phyloP scores from a whole-genome alignment of 2,329 filamentous ascomycete species.

The Ceratocystis alfenasii region DNA sequence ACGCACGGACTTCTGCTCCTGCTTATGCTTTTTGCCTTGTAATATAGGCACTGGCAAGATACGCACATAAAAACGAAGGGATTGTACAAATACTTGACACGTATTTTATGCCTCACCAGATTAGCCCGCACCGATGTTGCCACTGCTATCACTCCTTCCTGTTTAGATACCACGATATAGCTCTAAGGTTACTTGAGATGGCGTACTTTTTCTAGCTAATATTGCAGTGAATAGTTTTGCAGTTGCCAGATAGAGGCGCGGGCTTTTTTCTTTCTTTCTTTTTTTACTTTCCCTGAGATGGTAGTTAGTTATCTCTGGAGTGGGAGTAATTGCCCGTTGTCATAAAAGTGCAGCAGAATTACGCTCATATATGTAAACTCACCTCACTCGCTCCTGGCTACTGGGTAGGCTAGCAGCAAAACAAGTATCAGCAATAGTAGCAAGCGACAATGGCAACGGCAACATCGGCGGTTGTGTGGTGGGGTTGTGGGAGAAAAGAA shows the following conservation, averaged over 20 bases:
- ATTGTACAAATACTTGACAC: background rate
- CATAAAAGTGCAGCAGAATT: background rate
- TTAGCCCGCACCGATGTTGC: background rate
- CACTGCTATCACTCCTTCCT: conserved; percentile 4
- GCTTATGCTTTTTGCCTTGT: background rate
- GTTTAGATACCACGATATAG: background rate
- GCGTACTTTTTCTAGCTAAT: background rate
- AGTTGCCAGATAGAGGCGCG: background rate
- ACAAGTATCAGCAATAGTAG: background rate
- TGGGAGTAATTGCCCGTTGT: background rate
- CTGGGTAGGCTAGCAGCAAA: background rate
- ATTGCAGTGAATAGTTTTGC: background rate
- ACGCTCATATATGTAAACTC: background rate
- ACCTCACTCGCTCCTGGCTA: background rate
- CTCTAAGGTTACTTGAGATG: background rate
- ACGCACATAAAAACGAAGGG: too few relatives aligned
- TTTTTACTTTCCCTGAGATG: background rate
- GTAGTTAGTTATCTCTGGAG: background rate
- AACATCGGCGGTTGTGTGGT: background rate
- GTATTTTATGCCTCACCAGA: background rate
- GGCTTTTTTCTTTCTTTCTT: background rate
- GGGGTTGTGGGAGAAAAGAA: background rate
- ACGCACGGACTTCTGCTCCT: background rate
- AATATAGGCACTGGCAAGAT: background rate
- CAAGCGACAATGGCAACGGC: background rate